phyloP scores from a whole-genome alignment of 164 flowering plant species.

The Aristolochia californica region DNA sequence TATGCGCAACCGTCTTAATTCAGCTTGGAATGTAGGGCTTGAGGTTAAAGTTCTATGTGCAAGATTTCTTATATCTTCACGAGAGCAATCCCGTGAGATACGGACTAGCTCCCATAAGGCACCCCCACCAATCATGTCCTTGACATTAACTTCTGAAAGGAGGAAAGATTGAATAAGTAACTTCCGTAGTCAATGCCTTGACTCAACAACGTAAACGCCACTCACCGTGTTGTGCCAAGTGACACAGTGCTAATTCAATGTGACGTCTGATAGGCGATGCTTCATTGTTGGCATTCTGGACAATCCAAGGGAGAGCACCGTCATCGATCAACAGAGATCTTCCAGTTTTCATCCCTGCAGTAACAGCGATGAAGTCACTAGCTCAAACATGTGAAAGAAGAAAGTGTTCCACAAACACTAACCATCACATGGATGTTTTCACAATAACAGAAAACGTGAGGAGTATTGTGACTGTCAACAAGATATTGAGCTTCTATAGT shows the following conservation, averaged over 20 bases:
- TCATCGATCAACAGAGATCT: conserved; percentile 81
- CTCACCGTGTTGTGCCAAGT: conserved; percentile 87
- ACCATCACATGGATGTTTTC: no score
- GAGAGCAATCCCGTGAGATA: conserved; percentile 75
- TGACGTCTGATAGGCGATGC: conserved; percentile 83
- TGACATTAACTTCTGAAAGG: conserved; percentile 74
- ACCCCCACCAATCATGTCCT: conserved; percentile 81
- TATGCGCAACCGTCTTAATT: conserved; percentile 52
- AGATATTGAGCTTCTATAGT: no score
- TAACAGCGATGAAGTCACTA: background rate
- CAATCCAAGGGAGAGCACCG: conserved; percentile 91
- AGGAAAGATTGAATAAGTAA: background rate
- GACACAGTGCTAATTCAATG: conserved; percentile 94
- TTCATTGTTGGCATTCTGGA: conserved; percentile 86
- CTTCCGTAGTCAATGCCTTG: background rate
- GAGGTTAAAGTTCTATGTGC: conserved; percentile 57
- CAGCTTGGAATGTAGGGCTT: conserved; percentile 69
- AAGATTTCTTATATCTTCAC: conserved; percentile 79
- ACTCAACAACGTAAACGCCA: background rate
- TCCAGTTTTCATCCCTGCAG: conserved; percentile 55
- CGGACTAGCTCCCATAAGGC: conserved; percentile 97
- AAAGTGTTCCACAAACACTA: no score
- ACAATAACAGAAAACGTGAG: no score
- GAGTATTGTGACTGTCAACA: no score
- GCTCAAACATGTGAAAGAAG: no score